Conservation (phyloP, 225 moss, liverwort and hornwort genomes). For the Bryum argenteum region DNA sequence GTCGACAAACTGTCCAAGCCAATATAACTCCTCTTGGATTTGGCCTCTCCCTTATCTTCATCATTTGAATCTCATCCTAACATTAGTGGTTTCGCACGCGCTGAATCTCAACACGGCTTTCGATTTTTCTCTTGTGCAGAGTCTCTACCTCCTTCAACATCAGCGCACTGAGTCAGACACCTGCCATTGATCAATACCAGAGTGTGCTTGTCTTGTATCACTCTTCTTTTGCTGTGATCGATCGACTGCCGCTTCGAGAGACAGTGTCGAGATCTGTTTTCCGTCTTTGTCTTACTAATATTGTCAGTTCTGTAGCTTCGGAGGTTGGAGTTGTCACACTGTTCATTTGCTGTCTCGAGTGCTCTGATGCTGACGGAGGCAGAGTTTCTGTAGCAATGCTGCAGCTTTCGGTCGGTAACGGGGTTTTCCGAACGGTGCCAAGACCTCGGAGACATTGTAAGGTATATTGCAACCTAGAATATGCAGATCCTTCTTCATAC, state of each 20-base stretch:
- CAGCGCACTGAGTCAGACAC: constrained; percentile 50
- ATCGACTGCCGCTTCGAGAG: not conserved
- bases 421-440: not conserved
- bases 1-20: constrained; percentile 21
- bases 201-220: not conserved
- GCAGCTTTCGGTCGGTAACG: not conserved
- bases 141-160: constrained; percentile 51
- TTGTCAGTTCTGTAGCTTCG: constrained; percentile 12
- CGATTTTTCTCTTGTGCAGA: constrained; percentile 20
- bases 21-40: constrained; percentile 26
- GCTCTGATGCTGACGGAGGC: constrained; percentile 51
- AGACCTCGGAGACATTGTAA: not conserved
- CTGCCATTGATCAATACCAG: not conserved
- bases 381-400: constrained; percentile 32
- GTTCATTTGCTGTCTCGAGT: constrained; percentile 34
- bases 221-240: not conserved
- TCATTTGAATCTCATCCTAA: not conserved
- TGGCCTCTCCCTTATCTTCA: constrained; percentile 10
- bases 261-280: not conserved
- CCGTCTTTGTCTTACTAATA: constrained; percentile 3
- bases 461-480: no score
- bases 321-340: constrained; percentile 26
- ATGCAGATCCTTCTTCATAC: no score
- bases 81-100: no score
- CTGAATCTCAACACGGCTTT: not conserved